Evolutionary conservation across 768 basidiomycete genomes (phyloP), one percentile per base, ranked within the genome.

Genomic region (Lactarius trivialis): DNA sequence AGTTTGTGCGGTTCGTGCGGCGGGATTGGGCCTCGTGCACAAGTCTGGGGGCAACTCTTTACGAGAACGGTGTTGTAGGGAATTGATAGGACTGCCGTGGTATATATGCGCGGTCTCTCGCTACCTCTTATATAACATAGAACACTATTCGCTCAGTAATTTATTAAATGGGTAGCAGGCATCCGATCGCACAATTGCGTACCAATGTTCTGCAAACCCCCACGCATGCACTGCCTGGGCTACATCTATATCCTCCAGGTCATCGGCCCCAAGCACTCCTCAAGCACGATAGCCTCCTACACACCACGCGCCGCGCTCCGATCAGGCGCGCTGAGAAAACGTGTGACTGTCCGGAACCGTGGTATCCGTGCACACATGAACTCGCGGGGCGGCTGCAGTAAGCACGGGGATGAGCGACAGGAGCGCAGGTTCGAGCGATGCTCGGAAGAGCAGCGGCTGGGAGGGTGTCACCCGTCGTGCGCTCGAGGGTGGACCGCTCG

Each of bases 361-460:
- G 81, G 78, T 8, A 89, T 82, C 7, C 71, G 73, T 9, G 77
- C 74, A 17, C 76, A 71, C 73, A 90, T 73, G 68, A 86, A 88
- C 39, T 74, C 74, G 36, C 71, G 60, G 78, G 71, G 12, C 72
- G 67, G 36, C 48, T 0, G 69, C 68, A 7, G 69, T 70, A 65
- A 91, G 82, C 3, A 78, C 79, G 32, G 77, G 73, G 28, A 91
- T 70, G 21, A 91, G 76, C 1, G 82, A 81, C 2, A 93, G 79
- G 30, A 88, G 68, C 1, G 77, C 68, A 0, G 91, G 81, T 49
- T 92, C 91, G 34, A 93, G 77, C 0, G 88, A 88, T 0, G 77
- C 82, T 67, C 86, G 79, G 73, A 88, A 90, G 41, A 93, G 72
- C 1, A n/a, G n/a, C n/a, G n/a, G 76, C 66, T 0, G 89, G 87